Conservation (phyloP, 768 basidiomycete genomes). For the Tricholoma sp. region DNA sequence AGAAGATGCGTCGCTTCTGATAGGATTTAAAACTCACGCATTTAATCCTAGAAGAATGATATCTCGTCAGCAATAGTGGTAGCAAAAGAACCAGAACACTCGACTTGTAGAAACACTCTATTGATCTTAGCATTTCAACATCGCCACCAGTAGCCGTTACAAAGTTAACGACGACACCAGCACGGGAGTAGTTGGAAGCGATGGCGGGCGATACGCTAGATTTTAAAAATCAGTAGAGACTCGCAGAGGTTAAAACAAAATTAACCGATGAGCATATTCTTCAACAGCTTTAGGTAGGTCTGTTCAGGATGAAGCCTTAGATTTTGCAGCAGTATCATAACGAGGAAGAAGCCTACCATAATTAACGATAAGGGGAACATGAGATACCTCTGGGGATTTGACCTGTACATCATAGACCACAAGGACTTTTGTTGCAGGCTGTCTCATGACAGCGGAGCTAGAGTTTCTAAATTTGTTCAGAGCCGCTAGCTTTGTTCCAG, state of each 20-base stretch:
- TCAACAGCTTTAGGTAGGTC: slow-evolving; percentile 94
- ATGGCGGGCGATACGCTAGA: slow-evolving; percentile 80
- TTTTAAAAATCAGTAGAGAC: slow-evolving; percentile 6
- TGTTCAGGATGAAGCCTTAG: slow-evolving; percentile 18
- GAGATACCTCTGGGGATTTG: slow-evolving; percentile 84
- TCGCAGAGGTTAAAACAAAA: slow-evolving; percentile 2
- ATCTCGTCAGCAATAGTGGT: slow-evolving; percentile 12
- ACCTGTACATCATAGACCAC: slow-evolving; percentile 93
- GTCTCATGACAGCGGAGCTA: slow-evolving; percentile 55
- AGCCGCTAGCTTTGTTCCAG: slow-evolving; percentile 73
- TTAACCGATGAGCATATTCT: slow-evolving; percentile 92
- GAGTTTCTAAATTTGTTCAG: slow-evolving; percentile 78
- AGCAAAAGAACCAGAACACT: slow-evolving; percentile 8
- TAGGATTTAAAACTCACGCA: slow-evolving; percentile 52
- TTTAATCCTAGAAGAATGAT: slow-evolving; percentile 59
- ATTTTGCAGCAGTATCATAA: not conserved
- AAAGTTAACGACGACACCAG: slow-evolving; percentile 93
- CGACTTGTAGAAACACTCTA: slow-evolving; percentile 98
- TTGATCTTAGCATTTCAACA: slow-evolving; percentile 96
- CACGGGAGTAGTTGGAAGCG: slow-evolving; percentile 78
- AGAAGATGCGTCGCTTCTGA: slow-evolving; percentile 6
- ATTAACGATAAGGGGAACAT: slow-evolving; percentile 92
- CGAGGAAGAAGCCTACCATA: slow-evolving; percentile 52
- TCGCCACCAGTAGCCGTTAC: slow-evolving; percentile 97
- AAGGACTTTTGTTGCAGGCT: slow-evolving; percentile 66